Evolutionary conservation across 2,329 filamentous ascomycete genomes (phyloP), one percentile per base, ranked within the genome.

Genomic region (Coccinonectria pachysandricola): DNA sequence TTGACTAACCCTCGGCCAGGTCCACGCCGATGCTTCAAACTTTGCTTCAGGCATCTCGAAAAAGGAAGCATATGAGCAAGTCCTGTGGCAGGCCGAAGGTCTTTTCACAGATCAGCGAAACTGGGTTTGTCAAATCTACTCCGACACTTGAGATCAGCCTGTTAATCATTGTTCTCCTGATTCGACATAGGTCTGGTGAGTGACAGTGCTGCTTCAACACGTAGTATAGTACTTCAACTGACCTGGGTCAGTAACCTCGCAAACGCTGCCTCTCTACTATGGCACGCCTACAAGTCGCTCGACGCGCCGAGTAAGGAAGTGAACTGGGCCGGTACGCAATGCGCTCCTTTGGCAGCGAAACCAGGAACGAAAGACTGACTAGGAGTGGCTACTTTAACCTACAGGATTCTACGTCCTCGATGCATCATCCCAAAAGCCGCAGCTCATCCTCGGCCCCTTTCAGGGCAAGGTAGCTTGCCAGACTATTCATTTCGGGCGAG

Each of bases 401-500:
- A 26, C 35, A 75, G 80, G 82, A 13, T 88, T 86, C 60, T 86
- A 86, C 58, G 72, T 77, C 9, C 55, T 77, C 21, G 73, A 84
- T 48, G 58, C 63, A 5, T 48, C 52, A 17, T 45, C 50, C 7
- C 31, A 53, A 22, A 40, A 52, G 6, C 48, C 53, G 7, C 71
- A 74, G 43, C 68, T 88, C 23, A 79, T 87, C 39, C 71, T 88
- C 2, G 82, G 79, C 0, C 82, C 82, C 1, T 88, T 88, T 53
- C 78, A 85, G 40, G 82, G 82, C 37, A 81, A 85, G 46, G 72
- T 78, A 3, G 83, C 83, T 7, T 91, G 83, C 48, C 82, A 91
- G 52, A 77, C 68, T 10, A 88, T 91, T 43, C 56, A 62, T 5
- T 81, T 86, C 36, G 74, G 76, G 7, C 66, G 69, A 21, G 83